A percentile compares a stretch with the other conserved stretches of the same genome.
Evolutionary conservation across 116 monocot genomes (phyloP).

Genomic region (Phalaenopsis hybrid): DNA sequence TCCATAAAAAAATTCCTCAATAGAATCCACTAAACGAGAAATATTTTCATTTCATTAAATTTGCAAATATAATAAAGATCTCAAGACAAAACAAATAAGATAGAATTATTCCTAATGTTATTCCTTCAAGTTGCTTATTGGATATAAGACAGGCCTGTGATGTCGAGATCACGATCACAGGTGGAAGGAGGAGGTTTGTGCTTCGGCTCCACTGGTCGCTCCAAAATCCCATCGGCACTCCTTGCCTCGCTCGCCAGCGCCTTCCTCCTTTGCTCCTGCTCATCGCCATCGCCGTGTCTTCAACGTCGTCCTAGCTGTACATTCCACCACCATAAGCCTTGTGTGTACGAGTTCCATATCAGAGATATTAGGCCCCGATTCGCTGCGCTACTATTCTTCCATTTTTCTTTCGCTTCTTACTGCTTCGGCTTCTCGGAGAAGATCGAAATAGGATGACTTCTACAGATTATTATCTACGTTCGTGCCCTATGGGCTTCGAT

Average conservation of each 20-base stretch:
- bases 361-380: constrained; percentile 22
- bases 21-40: no score
- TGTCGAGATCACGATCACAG: constrained; percentile 62
- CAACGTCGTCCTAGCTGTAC: constrained; percentile 48
- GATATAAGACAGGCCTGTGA: constrained; percentile 71
- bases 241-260: constrained; percentile 58
- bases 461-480: not conserved
- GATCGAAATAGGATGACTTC: no score
- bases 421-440: not conserved
- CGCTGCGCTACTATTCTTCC: not conserved
- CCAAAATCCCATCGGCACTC: constrained; percentile 60
- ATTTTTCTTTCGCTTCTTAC: not conserved
- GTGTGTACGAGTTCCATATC: constrained; percentile 56
- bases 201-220: constrained; percentile 21
- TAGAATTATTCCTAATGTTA: no score
- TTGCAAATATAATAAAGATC: no score
- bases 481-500: no score
- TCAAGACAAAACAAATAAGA: no score
- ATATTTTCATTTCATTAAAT: no score
- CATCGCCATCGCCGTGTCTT: not conserved
- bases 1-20: no score
- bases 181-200: constrained; percentile 68
- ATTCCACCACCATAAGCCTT: constrained; percentile 74
- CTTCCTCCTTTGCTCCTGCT: constrained; percentile 6
- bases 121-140: constrained; percentile 16